Conservation (phyloP, 768 basidiomycete genomes). For the Mycena polygramma region DNA sequence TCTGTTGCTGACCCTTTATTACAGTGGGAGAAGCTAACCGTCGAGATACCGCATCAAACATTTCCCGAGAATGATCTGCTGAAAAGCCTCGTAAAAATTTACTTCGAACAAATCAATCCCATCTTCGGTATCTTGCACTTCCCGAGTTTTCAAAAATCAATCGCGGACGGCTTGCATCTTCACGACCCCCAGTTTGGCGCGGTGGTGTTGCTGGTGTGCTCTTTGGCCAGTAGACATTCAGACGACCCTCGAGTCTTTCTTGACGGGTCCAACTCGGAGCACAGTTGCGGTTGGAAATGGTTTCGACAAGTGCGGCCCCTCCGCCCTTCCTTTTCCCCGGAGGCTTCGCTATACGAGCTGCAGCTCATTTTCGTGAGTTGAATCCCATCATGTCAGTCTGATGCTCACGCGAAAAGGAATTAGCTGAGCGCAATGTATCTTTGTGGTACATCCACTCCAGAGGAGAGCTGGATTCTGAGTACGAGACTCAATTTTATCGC, state of each 20-base stretch:
- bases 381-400: background rate
- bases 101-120: constrained; percentile 67
- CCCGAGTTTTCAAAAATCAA: constrained; percentile 68
- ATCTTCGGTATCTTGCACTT: constrained; percentile 74
- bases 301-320: constrained; percentile 68
- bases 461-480: too few species aligned
- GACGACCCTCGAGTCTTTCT: constrained; percentile 58
- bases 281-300: constrained; percentile 71
- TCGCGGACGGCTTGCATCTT: constrained; percentile 61
- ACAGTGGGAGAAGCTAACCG: constrained; percentile 53
- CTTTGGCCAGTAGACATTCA: constrained; percentile 70
- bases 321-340: constrained; percentile 37
- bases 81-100: constrained; percentile 64
- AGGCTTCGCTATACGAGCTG: background rate
- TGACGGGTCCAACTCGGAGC: constrained; percentile 51
- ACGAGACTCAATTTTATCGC: too few species aligned
- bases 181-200: constrained; percentile 64
- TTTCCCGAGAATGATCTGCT: constrained; percentile 68
- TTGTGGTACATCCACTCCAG: too few species aligned
- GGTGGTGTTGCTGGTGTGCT: constrained; percentile 75
- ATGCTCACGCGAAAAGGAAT: background rate
- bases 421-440: background rate
- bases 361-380: background rate
- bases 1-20: constrained; percentile 6
- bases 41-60: constrained; percentile 40